Evolutionary conservation across 441 rosid species (phyloP), one percentile per base, ranked within the genome.

Genomic region (Eutrema salsugineum): DNA sequence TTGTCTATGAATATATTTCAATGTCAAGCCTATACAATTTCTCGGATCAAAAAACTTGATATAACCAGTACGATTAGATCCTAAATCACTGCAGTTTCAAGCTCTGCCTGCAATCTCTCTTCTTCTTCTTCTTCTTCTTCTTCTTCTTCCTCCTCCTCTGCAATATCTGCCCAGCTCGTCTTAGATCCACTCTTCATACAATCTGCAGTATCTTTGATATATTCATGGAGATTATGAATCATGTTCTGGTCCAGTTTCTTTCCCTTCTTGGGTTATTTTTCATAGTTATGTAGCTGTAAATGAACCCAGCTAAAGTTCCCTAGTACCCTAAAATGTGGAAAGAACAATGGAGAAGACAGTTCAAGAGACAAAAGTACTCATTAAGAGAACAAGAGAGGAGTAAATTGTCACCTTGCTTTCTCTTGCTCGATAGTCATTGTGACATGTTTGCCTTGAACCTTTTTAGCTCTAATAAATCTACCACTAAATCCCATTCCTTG

Each of bases 271-370:
- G 5, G 9, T 60, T 70, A 63, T 36, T 55, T 51, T 20, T 30
- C 89, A 42, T 84, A 91, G 76, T 94, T 85, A 70, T 83, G 87
- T 27, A 85, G 75, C 88, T 86, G 94, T 78, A 93, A 67, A 67
- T 87, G 87, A 71, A 94, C 97, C 98, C 97, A 94, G 8, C 96
- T 97, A 78, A 93, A 73, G 79, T 94, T 94, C 51, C 98, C 98
- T 5, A 89, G 65, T 57, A 91, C 74, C 84, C 98, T 89, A 75
- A 58, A 58, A 74, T 22, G 32, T 65, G 40, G 60, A 42, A 32
- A 28, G 36, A 11, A 40, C 27, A 48, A 14, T 15, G 12, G 8
- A 19, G 53, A 27, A 1, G n/a, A 72, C 7, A 72, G 64, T 32
- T 39, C 44, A 54, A 44, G 22, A 27, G n/a, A 40, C 61, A 6